These are phyloP conservation scores for Psilocybe cyanescens DNA, from an alignment of 768 basidiomycete species.

Conservation along the genomic window DNA sequence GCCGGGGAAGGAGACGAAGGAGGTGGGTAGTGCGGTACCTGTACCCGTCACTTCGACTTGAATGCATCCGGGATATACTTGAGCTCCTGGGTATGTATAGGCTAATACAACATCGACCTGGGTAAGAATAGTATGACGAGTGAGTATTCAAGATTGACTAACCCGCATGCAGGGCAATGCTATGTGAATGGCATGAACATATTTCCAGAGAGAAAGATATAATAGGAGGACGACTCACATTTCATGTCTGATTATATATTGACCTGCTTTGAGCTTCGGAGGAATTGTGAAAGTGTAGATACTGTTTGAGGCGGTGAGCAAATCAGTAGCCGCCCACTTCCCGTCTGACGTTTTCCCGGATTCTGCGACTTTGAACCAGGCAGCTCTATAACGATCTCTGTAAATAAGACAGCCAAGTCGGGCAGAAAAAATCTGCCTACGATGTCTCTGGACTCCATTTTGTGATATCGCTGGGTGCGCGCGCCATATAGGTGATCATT, in stretches of 20 bases:
- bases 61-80: conserved; percentile 50
- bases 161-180: conserved; percentile 45
- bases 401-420: neutral
- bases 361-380: conserved; percentile 58
- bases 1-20: conserved; percentile 54
- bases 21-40: conserved; percentile 45
- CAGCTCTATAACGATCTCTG: conserved; percentile 31
- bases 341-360: conserved; percentile 47
- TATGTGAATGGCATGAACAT: conserved; percentile 9
- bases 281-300: conserved; percentile 53
- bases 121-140: neutral
- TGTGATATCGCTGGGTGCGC: conserved; percentile 47
- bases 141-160: neutral
- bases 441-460: conserved; percentile 43
- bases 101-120: conserved; percentile 22
- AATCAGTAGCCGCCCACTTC: conserved; percentile 47
- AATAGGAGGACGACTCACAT: conserved; percentile 31
- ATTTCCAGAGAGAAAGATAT: neutral
- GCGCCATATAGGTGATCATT: conserved; percentile 50
- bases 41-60: conserved; percentile 50
- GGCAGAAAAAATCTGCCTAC: conserved; percentile 25
- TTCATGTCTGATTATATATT: conserved; percentile 54
- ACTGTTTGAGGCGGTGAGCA: conserved; percentile 40
- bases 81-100: conserved; percentile 44
- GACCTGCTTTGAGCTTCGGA: conserved; percentile 45